Base-by-base conservation (phyloP, 2,329 filamentous ascomycete genomes). In the Cladophialophora yegresii region DNA sequence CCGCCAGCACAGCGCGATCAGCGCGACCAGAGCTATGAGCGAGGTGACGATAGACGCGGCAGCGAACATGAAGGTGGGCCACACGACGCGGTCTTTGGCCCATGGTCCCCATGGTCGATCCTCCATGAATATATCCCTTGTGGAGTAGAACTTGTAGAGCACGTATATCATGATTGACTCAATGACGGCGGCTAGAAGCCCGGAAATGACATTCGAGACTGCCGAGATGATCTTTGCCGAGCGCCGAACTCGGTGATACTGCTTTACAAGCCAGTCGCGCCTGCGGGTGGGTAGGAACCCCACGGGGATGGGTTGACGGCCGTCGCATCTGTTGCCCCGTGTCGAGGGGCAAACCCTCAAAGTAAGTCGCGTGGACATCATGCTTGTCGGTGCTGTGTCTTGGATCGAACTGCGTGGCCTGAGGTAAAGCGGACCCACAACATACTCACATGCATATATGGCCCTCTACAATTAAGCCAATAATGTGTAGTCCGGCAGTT, bases 51-150 rank as follows among this genome's bases (percentile, higher is more conserved):
- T 43, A n/a, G 61, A 56, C 9, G 28, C 26, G 12, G 22, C 62
- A 26, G 55, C 40, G 22, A 67, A 61, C 54, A 67, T 55, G 49
- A 54, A 61, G 32, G 64, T 64, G 5, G 64, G 64, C 64, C 64
- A 67, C 10, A 62, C 20, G 40, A 54, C 28, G 13, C 55, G 61
- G 7, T 53, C 32, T 23, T 30, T 56, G 9, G 61, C 55, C 64
- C 64, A 67, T 2, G 64, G 64, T 8, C 61, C 61, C 50, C 59
- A 56, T 4, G 64, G 43, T 32, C 61, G 58, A 23, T 33, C 58
- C 16, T 40, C 55, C 6, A 54, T 51, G 47, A 28, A 45, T 26
- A 67, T 26, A 6, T 50, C 20, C 7, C 45, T 58, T 6, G 64
- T 67, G 13, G 50, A 28, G 33, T 61, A 64, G 54, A 60, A 64